Conservation (phyloP, 2,329 filamentous ascomycete genomes). For the Fonsecaea erecta region DNA sequence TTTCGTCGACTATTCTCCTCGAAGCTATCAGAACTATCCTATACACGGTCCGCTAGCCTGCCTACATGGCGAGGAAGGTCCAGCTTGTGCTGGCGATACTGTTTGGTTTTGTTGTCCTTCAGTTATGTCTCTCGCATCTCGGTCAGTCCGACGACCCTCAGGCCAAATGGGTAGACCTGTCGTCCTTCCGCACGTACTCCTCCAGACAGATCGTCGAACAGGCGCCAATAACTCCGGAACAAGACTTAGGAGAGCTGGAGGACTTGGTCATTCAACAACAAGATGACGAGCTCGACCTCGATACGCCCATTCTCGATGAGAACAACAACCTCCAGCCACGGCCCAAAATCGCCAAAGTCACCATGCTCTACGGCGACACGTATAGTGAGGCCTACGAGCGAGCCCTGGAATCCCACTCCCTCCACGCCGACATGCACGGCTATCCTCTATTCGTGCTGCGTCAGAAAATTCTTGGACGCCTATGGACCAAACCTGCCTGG, state of each 20-base stretch:
- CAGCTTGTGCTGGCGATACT: neutral
- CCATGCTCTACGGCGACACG: slow-evolving; percentile 11
- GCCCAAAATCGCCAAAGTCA: slow-evolving; percentile 10
- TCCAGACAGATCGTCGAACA: neutral
- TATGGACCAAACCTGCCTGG: slow-evolving; percentile 36
- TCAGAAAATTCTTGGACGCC: neutral
- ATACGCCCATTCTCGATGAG: neutral
- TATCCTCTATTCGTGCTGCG: slow-evolving; percentile 45
- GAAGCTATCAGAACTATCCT: neutral
- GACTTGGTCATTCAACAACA: neutral
- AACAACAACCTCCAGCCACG: neutral
- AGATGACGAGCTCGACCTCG: neutral
- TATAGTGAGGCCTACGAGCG: slow-evolving; percentile 43
- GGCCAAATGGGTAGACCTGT: neutral
- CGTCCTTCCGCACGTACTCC: neutral
- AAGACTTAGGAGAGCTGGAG: neutral
- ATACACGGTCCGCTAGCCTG: neutral
- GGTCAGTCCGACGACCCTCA: neutral
- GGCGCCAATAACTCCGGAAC: neutral
- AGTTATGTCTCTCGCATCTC: neutral
- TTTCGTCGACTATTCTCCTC: neutral
- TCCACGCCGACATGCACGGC: slow-evolving; percentile 43
- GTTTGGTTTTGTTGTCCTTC: neutral
- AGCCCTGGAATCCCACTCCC: slow-evolving; percentile 43
- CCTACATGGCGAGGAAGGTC: neutral